Base-by-base conservation (phyloP, 2,329 filamentous ascomycete genomes). In the Phaeosphaeria sp. region DNA sequence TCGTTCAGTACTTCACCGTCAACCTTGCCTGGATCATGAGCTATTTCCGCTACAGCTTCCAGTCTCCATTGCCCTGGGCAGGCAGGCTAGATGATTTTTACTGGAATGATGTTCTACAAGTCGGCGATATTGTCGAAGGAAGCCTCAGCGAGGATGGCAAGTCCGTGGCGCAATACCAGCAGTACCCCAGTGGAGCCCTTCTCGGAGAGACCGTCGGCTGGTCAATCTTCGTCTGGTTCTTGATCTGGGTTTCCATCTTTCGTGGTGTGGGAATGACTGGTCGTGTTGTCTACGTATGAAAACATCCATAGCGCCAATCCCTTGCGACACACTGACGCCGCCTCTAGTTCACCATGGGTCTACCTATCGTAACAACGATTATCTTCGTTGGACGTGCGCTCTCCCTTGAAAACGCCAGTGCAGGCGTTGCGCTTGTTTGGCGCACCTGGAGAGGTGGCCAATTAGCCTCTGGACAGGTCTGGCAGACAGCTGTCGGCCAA, bases 241-340 rank as follows among this genome's bases (percentile, higher is more conserved):
- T 87, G 1, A 81, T 87, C 63, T 87, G 84, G 83, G 63, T 87
- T 42, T 85, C 82, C 62, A 86, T 88, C 63, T 86, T 87, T 71
- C 82, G 84, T 36, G 83, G 86, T 6, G 84, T 87, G 20, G 83
- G 84, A 0, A 69, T 86, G 57, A 87, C 85, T 1, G 85, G 85
- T 1, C 80, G 84, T 6, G 85, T 86, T 9, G 84, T 86, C 5
- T 87, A 87, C 74, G 46, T 48, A 48, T 33, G 25, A 48, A 8
- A 8, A 13, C 46, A n/a, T n/a, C 46, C 13, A 20, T 18, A 33
- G 46, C 46, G 46, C 24, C 46, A 18, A 36, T 24, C 20, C 2
- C n/a, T 13, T 33, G 24, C 9, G 11, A 48, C 24, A 36, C n/a
- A 20, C 46, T 48, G 27, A 48, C 27, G n/a, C n/a, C 17, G 27